Base-by-base conservation (phyloP, 1,139 yeast species). In the Geotrichum citri-aurantii region DNA sequence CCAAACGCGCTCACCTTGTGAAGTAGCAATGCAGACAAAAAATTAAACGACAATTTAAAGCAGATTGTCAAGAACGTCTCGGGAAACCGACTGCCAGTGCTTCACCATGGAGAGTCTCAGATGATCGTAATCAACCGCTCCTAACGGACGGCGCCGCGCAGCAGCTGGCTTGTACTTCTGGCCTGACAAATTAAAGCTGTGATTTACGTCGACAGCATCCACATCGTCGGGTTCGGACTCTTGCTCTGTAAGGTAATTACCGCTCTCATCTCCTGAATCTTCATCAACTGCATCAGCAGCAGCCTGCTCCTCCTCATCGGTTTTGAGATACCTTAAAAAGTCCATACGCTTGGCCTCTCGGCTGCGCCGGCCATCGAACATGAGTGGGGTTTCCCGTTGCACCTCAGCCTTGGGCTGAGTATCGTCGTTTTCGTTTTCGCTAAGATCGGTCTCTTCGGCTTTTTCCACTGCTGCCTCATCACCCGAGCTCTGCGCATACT, bases 191-290 rank as follows among this genome's bases (percentile, higher is more conserved):
- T 37, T 37, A 19, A 37, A n/a, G 5, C 44, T 37, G 44, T 37
- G 6, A 7, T n/a, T 17, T 5, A n/a, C 6, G 21, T 37, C 44
- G n/a, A 37, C 5, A 19, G 19, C 44, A n/a, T 37, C 52, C 17
- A 48, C 31, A 26, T 48, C 52, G 21, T 54, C 57, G 27, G 49
- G 53, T 1, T 48, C 53, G 8, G 42, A 31, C 26, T 50, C 53
- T 1, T n/a, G 19, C 11, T 31, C 46, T 11, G 29, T 33, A 2
- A 7, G 24, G 11, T 50, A 37, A 12, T 31, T n/a, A 8, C 33
- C 51, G 27, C 37, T 40, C 3, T 19, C 53, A 10, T 31, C 10
- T 24, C 48, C 48, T 8, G 23, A 31, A 42, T 42, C 48, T 0
- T 44, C 50, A 19, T 26, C 40, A 2, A 14, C 49, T n/a, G 44